These are phyloP conservation scores for Quercus engelmannii DNA, from an alignment of 306 rosid genomes.

Conservation along the genomic window DNA sequence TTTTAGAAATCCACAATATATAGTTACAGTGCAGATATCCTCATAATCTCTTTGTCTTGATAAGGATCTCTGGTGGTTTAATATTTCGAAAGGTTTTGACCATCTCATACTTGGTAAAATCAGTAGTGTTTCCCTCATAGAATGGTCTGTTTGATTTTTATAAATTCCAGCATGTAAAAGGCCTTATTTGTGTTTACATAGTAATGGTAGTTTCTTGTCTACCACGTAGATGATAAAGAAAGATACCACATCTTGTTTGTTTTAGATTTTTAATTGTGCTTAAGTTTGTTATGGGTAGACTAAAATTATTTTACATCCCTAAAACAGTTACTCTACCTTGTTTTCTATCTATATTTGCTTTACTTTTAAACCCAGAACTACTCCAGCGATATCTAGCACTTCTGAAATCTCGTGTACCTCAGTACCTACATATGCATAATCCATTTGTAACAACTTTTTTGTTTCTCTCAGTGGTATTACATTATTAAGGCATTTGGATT, in stretches of 20 bases:
- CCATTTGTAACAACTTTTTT: background rate
- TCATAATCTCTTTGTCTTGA: background rate
- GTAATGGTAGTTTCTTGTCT: background rate
- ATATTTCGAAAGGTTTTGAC: background rate
- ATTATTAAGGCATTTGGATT: background rate
- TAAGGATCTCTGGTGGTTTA: background rate
- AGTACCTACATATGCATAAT: background rate
- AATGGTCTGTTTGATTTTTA: background rate
- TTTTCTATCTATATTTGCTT: background rate
- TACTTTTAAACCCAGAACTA: background rate
- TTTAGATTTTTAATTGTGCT: background rate
- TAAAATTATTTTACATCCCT: background rate
- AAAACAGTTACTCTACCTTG: no score
- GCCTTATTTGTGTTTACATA: background rate
- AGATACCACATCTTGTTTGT: background rate
- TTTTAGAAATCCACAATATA: background rate
- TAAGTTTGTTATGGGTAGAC: background rate
- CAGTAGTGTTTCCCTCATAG: background rate
- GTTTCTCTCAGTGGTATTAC: background rate
- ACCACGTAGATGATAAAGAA: background rate
- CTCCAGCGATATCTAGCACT: background rate
- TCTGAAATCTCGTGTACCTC: background rate
- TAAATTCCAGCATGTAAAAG: background rate
- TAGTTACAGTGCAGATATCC: background rate
- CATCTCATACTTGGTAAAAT: background rate